Evolutionary conservation across 2,329 filamentous ascomycete species (phyloP).

Genomic region (Sporothrix brasiliensis): DNA sequence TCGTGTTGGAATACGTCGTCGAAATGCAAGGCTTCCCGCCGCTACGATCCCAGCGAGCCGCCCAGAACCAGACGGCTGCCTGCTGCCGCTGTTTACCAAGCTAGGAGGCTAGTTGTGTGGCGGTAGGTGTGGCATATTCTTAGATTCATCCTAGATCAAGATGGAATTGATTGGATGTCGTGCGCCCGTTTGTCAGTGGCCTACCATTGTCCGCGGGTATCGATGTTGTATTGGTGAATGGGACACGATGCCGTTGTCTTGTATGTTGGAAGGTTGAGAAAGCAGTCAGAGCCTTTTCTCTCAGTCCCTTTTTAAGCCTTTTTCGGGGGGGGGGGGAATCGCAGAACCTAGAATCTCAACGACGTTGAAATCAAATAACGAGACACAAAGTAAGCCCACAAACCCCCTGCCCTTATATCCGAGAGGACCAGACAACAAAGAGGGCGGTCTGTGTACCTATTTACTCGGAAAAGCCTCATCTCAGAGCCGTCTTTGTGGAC

Average conservation of each 20-base stretch:
- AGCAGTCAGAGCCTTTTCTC: no score
- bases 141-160: not conserved
- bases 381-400: no score
- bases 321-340: no score
- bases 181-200: not conserved
- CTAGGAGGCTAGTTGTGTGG: not conserved
- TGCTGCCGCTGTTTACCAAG: no score
- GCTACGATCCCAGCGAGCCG: not conserved
- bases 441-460: no score
- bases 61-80: not conserved
- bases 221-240: not conserved
- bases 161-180: constrained; percentile 17
- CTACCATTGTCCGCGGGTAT: constrained; percentile 3
- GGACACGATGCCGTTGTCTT: not conserved
- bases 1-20: not conserved
- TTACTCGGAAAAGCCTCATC: not conserved
- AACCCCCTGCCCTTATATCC: no score
- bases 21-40: not conserved
- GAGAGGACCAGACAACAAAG: no score
- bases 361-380: no score
- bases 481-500: not conserved
- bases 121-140: not conserved
- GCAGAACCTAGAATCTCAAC: no score
- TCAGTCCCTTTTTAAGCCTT: no score
- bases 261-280: not conserved